Base-by-base conservation (phyloP, 768 basidiomycete species). In the Strobilomyces confusus region DNA sequence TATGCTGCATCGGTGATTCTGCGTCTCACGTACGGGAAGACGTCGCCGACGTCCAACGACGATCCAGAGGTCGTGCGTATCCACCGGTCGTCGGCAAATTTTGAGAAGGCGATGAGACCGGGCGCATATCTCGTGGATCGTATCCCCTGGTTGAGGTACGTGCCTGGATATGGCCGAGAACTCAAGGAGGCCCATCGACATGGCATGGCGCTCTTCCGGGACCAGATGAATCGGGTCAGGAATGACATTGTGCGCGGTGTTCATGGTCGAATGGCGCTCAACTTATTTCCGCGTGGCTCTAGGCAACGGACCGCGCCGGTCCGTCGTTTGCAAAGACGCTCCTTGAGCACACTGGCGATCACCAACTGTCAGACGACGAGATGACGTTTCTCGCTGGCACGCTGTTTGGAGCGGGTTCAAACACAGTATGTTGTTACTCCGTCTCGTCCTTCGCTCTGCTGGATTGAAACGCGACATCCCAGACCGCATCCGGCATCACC, bases 371-470 rank as follows among this genome's bases (percentile, higher is more conserved):
- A 4, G 72, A 74, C 40, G 71, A 79, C 48, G 82, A 85, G 56
- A 75, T 77, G 12, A 76, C 82, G 1, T 86, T 81, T 63, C 73
- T 85, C 8, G 79, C 78, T 2, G 84, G 83, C 1, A 73, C 72
- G 32, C 74, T 84, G 65, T 85, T 82, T 55, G 79, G 77, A 17
- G 84, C 82, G 22, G 84, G 81, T 1, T 75, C 78, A 1, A 82
- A 81, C 49, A 84, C 82, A 5, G 73, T 71, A 51, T 41, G 41
- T 6, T 29, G 44, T 49, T 1, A 5, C 4, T n/a, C 20, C 2
- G 14, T 11, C n/a, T n/a, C n/a, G n/a, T n/a, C n/a, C 11, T 5
- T 23, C 4, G 7, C 36, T 8, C 13, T 26, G 25, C 14, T 17
- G 8, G 25, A 33, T 34, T 52, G 13, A 57, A 11, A 19, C 34